phyloP scores from a whole-genome alignment of 805 yeast species.

The Metschnikowia proteae region DNA sequence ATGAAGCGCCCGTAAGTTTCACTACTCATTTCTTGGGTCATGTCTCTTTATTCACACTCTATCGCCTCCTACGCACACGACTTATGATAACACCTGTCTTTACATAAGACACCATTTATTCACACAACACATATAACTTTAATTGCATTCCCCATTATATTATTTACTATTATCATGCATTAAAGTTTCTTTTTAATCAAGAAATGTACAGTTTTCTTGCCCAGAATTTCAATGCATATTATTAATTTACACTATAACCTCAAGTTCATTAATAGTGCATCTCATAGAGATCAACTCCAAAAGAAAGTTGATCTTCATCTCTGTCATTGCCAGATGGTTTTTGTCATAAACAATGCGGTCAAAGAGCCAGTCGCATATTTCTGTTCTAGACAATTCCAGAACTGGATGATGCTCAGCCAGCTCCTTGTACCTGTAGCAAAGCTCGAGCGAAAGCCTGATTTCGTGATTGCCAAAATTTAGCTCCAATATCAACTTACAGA shows the following conservation, averaged over 20 bases:
- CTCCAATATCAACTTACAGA: slow-evolving; percentile 11
- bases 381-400: slow-evolving; percentile 10
- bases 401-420: slow-evolving; percentile 1
- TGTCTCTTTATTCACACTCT: not conserved
- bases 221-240: not conserved
- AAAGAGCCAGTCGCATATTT: slow-evolving; percentile 12
- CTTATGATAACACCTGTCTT: not conserved
- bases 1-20: not conserved
- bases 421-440: slow-evolving; percentile 10
- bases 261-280: slow-evolving; percentile 15
- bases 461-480: slow-evolving; percentile 5
- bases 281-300: slow-evolving; percentile 9
- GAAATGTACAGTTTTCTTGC: not conserved
- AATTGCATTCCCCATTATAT: not conserved
- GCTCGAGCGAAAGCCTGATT: slow-evolving; percentile 7
- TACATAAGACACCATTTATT: not conserved
- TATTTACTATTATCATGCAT: not conserved
- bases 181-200: not conserved
- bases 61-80: not conserved
- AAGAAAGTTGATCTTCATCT: slow-evolving; percentile 14
- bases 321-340: slow-evolving; percentile 8
- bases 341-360: slow-evolving; percentile 13
- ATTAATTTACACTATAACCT: slow-evolving; percentile 4
- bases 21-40: not conserved
- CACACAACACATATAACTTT: not conserved